Evolutionary conservation across 148 eudicot genomes (phyloP), one percentile per base, ranked within the genome.

Genomic region (Nyssa sinensis): DNA sequence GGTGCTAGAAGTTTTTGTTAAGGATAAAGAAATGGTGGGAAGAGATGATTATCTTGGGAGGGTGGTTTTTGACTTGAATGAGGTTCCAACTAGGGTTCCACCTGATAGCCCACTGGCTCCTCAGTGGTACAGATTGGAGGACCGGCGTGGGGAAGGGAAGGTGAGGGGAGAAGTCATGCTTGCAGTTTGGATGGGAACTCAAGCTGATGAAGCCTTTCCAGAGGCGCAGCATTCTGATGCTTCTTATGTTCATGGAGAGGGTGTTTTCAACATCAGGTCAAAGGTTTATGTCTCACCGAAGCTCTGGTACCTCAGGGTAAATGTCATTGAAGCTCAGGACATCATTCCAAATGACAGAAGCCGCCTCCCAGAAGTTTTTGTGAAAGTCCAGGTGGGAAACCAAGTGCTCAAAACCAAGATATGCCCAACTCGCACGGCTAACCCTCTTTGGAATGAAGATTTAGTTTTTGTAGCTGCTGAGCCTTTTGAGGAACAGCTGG

Each of bases 161-260:
- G 78, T 72, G 59, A 67, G 68, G 27, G 82, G 80, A 33, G 76
- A 75, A 29, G 41, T 81, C 21, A 84, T 81, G 84, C 62, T 78
- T 27, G 84, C 87, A 3, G 87, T 78, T 64, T 81, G 84, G 82
- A 84, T 84, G 81, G 81, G 83, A n/a, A 77, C 86, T 16, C 86
- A 84, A 75, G 84, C 86, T 3, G 86, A 84, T 72, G 84, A 84
- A 70, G 84, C 84, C 8, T 84, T 84, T 51, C 34, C 86, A 44
- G 81, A 77, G n/a, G 69, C 84, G 0, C 80, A 84, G 86, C 86
- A 80, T 61, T 71, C 87, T 5, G 87, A 84, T 75, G 81, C 82
- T 33, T 72, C 84, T 2, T 81, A 66, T 41, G 84, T 79, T 12
- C 73, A 78, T 13, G 82, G 87, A 33, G 86, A 83, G 60, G 86